These are phyloP conservation scores for Limtongia smithiae DNA, from an alignment of 805 yeast genomes.

Conservation along the genomic window DNA sequence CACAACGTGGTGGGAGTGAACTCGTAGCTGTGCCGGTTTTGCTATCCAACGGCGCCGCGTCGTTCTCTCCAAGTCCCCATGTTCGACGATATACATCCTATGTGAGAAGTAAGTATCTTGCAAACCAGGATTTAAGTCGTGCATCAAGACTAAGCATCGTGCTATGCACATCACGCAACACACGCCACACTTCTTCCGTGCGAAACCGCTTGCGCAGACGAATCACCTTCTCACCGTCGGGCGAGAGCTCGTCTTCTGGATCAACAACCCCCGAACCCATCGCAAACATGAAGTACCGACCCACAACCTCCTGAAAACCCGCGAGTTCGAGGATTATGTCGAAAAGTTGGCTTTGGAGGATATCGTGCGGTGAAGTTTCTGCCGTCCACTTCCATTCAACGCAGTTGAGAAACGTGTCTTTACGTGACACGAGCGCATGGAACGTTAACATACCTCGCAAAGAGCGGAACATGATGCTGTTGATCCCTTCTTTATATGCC, in stretches of 20 bases:
- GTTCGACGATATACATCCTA: too few relatives aligned
- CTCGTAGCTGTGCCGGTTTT: too few relatives aligned
- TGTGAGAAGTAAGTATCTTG: background rate
- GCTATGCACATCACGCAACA: background rate
- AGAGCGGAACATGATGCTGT: too few relatives aligned
- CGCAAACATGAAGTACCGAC: background rate
- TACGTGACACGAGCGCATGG: slow-evolving; percentile 1
- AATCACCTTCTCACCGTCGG: background rate
- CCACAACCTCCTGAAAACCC: background rate
- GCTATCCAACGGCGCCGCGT: background rate
- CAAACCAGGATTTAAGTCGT: slow-evolving; percentile 3
- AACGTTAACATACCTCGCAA: too few relatives aligned
- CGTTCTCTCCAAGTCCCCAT: too few relatives aligned
- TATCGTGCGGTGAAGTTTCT: background rate
- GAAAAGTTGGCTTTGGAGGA: background rate
- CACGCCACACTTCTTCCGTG: background rate
- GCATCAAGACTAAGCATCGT: background rate
- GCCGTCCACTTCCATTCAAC: background rate
- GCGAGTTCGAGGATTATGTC: slow-evolving; percentile 1
- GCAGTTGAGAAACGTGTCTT: background rate
- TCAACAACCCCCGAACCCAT: background rate
- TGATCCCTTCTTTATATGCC: slow-evolving; percentile 4
- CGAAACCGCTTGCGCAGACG: background rate
- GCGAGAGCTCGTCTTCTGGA: background rate
- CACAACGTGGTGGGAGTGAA: slow-evolving; percentile 1